Evolutionary conservation across 2,329 filamentous ascomycete species (phyloP), one percentile per base, ranked within the genome.

Genomic region (Orbilia quercus): DNA sequence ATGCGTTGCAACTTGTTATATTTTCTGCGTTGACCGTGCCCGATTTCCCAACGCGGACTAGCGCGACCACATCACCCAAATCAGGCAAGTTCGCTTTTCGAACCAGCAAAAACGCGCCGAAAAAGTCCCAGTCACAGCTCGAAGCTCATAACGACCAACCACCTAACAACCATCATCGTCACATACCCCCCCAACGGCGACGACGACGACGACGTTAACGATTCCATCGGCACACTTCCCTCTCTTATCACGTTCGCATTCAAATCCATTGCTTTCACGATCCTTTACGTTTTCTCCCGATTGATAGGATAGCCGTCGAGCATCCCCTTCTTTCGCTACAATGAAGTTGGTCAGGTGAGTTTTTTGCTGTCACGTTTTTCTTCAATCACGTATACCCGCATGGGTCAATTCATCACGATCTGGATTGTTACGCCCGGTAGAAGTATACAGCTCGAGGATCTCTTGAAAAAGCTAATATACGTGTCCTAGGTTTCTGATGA

Each of bases 281-380:
- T 36, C 40, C 53, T 45, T 22, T 36, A 53, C 18, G 12, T 50
- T n/a, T 45, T 60, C 22, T 45, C 57, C 36, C 53, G 34, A 48
- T 16, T 36, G n/a, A 60, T 66, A 60, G 69, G 60, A 55, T 31
- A 45, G 54, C 22, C 60, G 62, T 48, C 47, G 69, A 73, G 54
- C 36, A 31, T 18, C 36, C n/a, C 22, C n/a, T n/a, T 42, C 14
- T 48, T 16, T 28, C 25, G 69, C 63, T 85, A 91, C 82, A 76
- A 96, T 96, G 92, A 96, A 96, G 90, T 91, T 96, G 85, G 92
- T 96, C 82, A 91, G 92, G 92, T 96, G 70, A 74, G 63, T 50
- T 44, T 51, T 40, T 20, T 4, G 7, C 34, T 20, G 14, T n/a
- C 36, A 22, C 23, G 22, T 40, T 11, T 9, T 45, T 31, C 44